Evolutionary conservation across 2,329 filamentous ascomycete genomes (phyloP).

Genomic region (Davidsoniella virescens): DNA sequence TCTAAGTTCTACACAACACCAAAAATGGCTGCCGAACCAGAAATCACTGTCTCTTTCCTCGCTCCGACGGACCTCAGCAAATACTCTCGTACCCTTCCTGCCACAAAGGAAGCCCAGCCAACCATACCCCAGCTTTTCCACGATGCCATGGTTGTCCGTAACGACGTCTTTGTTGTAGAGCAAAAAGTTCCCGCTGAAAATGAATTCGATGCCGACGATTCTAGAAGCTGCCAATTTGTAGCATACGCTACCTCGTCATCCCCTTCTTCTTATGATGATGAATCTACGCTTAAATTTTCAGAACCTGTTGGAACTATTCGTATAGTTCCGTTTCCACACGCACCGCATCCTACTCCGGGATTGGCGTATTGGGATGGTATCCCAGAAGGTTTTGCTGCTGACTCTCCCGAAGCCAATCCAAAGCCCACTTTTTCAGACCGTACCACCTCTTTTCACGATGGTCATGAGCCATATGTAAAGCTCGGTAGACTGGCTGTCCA

Average conservation of each 20-base stretch:
- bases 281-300: constrained; percentile 29
- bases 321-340: constrained; percentile 66
- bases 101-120: constrained; percentile 19
- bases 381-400: constrained; percentile 17
- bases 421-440: constrained; percentile 22
- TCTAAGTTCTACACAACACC: too few relatives aligned
- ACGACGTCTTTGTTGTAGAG: constrained; percentile 44
- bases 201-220: constrained; percentile 71
- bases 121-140: constrained; percentile 38
- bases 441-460: constrained; percentile 37
- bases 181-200: constrained; percentile 43
- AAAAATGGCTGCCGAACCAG: too few relatives aligned
- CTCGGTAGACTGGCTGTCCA: constrained; percentile 62
- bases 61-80: constrained; percentile 1
- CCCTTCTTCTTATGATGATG: constrained; percentile 23
- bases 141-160: constrained; percentile 47
- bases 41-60: constrained; percentile 2
- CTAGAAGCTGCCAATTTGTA: constrained; percentile 71
- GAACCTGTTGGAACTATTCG: constrained; percentile 52
- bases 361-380: constrained; percentile 31
- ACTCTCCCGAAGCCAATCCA: constrained; percentile 13
- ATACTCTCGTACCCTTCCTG: constrained; percentile 2
- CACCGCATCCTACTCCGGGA: constrained; percentile 40
- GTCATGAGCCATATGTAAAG: constrained; percentile 63
- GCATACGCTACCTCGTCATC: constrained; percentile 44